Base-by-base conservation (phyloP, 768 basidiomycete species). In the Suillus luteus region DNA sequence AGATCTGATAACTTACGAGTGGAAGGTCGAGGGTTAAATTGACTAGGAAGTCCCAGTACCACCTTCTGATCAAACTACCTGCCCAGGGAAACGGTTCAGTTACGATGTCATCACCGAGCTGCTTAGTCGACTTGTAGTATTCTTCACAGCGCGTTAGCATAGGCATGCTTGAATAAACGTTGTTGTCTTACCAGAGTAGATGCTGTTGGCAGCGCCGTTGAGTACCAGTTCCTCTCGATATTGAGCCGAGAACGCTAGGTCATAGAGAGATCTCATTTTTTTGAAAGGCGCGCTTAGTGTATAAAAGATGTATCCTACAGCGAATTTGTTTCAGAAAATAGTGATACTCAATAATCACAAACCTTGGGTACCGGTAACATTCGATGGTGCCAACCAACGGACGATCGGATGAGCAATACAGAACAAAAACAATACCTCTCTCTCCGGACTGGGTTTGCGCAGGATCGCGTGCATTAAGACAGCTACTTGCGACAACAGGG, bases 251-350 rank as follows among this genome's bases (percentile, higher is more conserved):
- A 82, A 83, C 1, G 79, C 69, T n/a, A 80, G 73, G 1, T 70
- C 68, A 63, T 80, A 79, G 14, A 83, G 73, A 14, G 73, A 62
- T 33, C 75, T 72, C 57, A 83, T 73, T n/a, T 75, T 73, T 60
- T 77, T 71, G 63, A 78, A 84, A 60, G 73, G 65, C 0, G 24
- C 7, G 63, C 81, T 77, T 4, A 71, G 70, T 1, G 78, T 76
- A 75, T 77, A 80, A 62, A 79, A 81, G 3, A 78, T 69, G 65
- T 78, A 83, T 2, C 77, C 81, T 81, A 52, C 43, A 27, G 12
- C 10, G 37, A 31, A 38, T 62, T 49, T 11, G 8, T 60, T 24
- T 58, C 24, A 58, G 3, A 37, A 14, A 37, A 63, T 62, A 27
- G 31, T 14, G 24, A 54, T 14, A n/a, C 46, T 33, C 43, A 10